These are phyloP conservation scores for Macrotyloma uniflorum DNA, from an alignment of 306 rosid genomes.

Conservation along the genomic window DNA sequence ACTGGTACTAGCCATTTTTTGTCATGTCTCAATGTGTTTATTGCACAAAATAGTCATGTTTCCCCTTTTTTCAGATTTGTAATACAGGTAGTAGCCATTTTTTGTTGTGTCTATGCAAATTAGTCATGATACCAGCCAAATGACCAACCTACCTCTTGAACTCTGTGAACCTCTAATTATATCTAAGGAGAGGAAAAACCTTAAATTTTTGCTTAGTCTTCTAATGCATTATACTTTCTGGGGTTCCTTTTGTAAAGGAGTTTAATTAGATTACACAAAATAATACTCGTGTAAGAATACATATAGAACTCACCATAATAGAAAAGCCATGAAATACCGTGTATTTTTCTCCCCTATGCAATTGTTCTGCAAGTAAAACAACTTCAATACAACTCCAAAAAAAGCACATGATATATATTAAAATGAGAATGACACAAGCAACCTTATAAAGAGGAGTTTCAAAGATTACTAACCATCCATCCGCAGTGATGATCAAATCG, in stretches of 20 bases:
- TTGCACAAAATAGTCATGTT: no score
- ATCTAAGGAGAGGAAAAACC: not conserved
- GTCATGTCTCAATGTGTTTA: no score
- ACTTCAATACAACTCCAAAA: slow-evolving; percentile 34
- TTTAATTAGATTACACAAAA: slow-evolving; percentile 9
- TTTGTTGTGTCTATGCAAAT: no score
- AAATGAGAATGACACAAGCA: slow-evolving; percentile 11
- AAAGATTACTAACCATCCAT: slow-evolving; percentile 76
- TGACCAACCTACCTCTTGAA: not conserved
- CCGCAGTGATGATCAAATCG: slow-evolving; percentile 98
- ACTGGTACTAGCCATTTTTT: no score
- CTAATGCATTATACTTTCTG: slow-evolving; percentile 2
- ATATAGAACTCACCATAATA: slow-evolving; percentile 81
- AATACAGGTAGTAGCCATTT: no score
- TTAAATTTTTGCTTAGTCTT: not conserved
- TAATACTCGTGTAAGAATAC: slow-evolving; percentile 23
- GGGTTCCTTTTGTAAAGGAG: not conserved
- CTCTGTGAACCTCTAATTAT: slow-evolving; percentile 6
- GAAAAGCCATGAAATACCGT: slow-evolving; percentile 84
- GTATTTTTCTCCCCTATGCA: slow-evolving; percentile 96
- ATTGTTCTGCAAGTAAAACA: slow-evolving; percentile 72
- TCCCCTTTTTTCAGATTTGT: no score
- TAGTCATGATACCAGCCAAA: no score
- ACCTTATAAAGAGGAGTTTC: not conserved
- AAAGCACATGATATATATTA: not conserved